A percentile compares a stretch with the other conserved stretches of the same genome.
Conservation (phyloP, 2,329 filamentous ascomycete genomes). For the Elsinoe necatrix region DNA sequence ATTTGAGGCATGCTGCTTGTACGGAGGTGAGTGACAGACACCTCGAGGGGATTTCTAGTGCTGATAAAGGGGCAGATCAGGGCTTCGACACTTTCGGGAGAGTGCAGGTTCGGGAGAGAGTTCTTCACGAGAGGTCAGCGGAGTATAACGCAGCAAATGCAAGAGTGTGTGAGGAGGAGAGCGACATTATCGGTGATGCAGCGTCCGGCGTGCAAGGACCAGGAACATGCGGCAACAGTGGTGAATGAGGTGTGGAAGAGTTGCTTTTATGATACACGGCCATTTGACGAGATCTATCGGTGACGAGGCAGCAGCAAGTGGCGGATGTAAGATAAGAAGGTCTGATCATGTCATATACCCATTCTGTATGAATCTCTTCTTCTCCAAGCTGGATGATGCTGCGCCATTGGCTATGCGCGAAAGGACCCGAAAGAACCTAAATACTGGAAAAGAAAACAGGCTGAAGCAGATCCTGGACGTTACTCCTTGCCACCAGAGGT, state of each 20-base stretch:
- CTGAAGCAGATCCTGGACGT: not conserved
- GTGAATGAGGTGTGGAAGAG: constrained; percentile 99
- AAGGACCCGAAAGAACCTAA: not conserved
- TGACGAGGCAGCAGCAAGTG: constrained; percentile 29
- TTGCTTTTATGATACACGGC: constrained; percentile 86
- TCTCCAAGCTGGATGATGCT: constrained; percentile 6
- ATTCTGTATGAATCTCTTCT: constrained; percentile 15
- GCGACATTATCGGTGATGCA: constrained; percentile 72
- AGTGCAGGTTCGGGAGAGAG: constrained; percentile 84
- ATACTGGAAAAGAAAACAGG: not conserved
- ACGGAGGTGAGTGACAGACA: constrained; percentile 60
- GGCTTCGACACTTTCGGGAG: constrained; percentile 83
- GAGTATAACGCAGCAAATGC: constrained; percentile 84
- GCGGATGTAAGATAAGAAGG: not conserved
- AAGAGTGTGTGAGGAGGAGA: constrained; percentile 77
- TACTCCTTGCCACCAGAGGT: constrained; percentile 30
- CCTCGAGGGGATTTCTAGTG: not conserved
- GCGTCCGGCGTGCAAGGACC: constrained; percentile 72
- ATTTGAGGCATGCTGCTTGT: constrained; percentile 83
- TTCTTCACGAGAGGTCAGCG: constrained; percentile 78
- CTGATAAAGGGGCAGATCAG: constrained; percentile 53
- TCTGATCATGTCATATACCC: constrained; percentile 12
- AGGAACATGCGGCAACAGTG: constrained; percentile 74
- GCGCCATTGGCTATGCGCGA: constrained; percentile 7
- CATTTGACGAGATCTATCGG: constrained; percentile 94